phyloP scores from a whole-genome alignment of 352 stramenopile genomes.

The Globisporangium solare region DNA sequence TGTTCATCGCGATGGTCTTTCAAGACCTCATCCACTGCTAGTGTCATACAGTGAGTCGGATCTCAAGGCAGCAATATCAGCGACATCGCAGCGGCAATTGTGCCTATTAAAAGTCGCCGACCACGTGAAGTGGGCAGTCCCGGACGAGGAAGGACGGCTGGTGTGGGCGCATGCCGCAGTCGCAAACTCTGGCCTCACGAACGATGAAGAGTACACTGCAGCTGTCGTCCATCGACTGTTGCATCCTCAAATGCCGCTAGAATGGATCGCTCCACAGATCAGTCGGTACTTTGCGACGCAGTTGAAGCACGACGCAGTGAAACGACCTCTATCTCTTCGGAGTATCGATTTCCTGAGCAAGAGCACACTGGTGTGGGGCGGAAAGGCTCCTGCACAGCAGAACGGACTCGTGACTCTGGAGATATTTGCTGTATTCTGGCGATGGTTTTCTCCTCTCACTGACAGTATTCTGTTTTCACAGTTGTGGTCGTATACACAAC shows the following conservation, averaged over 20 bases:
- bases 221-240: slow-evolving; percentile 38
- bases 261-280: slow-evolving; percentile 60
- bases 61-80: slow-evolving; percentile 21
- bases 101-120: slow-evolving; percentile 53
- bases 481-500: slow-evolving; percentile 69
- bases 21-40: slow-evolving; percentile 10
- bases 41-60: slow-evolving; percentile 37
- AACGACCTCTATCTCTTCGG: slow-evolving; percentile 56
- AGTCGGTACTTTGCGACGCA: slow-evolving; percentile 80
- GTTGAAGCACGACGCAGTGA: slow-evolving; percentile 58
- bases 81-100: slow-evolving; percentile 34
- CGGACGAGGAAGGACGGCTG: slow-evolving; percentile 45
- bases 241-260: slow-evolving; percentile 41
- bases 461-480: slow-evolving; percentile 56
- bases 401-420: slow-evolving; percentile 44
- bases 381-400: slow-evolving; percentile 29
- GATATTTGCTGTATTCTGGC: slow-evolving; percentile 75
- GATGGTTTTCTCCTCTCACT: slow-evolving; percentile 65
- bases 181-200: slow-evolving; percentile 21
- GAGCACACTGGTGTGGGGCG: slow-evolving; percentile 66
- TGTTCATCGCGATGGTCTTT: slow-evolving; percentile 3
- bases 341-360: slow-evolving; percentile 79
- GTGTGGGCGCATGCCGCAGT: slow-evolving; percentile 71
- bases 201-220: slow-evolving; percentile 19
- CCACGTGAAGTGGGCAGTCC: slow-evolving; percentile 32